Percentiles rank a stretch among this genome's conserved stretches.
These are phyloP conservation scores for Leishmania major DNA, from an alignment of 208 protist species.

Conservation along the genomic window DNA sequence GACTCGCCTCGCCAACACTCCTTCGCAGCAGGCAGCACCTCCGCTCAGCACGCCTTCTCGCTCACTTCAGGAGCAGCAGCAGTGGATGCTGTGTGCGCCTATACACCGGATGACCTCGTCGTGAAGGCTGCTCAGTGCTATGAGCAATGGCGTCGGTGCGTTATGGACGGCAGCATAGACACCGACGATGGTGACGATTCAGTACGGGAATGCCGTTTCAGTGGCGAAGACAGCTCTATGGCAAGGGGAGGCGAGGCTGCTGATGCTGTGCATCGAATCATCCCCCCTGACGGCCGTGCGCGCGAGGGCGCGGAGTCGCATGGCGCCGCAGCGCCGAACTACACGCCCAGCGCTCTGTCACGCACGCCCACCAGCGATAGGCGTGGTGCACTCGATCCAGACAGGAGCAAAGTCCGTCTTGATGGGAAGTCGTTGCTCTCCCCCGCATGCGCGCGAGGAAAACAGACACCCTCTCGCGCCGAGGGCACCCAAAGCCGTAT, in stretches of 20 bases:
- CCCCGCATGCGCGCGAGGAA: not conserved
- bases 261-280: not conserved
- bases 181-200: not conserved
- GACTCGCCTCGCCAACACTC: not conserved
- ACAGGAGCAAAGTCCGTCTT: not conserved
- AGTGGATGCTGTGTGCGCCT: not conserved
- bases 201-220: not conserved
- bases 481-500: not conserved
- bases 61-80: not conserved
- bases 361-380: not conserved
- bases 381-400: not conserved
- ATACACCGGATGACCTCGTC: slow-evolving; percentile 20
- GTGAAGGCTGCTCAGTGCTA: slow-evolving; percentile 25
- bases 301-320: not conserved
- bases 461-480: not conserved
- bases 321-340: not conserved
- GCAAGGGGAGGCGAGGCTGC: not conserved
- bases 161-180: slow-evolving; percentile 1
- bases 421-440: not conserved
- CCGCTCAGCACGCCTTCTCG: not conserved
- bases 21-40: not conserved
- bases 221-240: not conserved
- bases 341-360: not conserved
- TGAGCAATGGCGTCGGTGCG: slow-evolving; percentile 23
- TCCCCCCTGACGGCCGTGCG: not conserved